Conservation (phyloP, 257 asterid genomes). For the Rubia yunnanensis region DNA sequence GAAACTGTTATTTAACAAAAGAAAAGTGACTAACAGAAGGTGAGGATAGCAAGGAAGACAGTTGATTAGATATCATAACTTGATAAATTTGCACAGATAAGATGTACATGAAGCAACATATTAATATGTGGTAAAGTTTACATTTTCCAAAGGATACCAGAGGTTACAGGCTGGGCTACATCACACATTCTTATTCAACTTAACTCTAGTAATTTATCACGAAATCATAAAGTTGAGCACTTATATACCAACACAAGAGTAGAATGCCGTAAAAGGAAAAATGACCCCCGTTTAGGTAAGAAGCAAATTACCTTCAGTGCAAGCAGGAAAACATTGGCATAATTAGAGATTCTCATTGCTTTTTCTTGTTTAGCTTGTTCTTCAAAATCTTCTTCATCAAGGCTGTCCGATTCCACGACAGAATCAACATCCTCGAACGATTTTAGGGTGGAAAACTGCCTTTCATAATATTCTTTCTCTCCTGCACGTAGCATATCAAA, state of each 20-base stretch:
- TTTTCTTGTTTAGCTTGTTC: slow-evolving; percentile 65
- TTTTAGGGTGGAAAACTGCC: slow-evolving; percentile 61
- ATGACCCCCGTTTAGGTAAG: background rate
- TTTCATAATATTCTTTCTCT: slow-evolving; percentile 70
- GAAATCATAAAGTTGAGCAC: slow-evolving; percentile 1
- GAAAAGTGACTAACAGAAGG: background rate
- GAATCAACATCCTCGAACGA: slow-evolving; percentile 74
- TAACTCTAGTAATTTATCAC: background rate
- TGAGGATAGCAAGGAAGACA: background rate
- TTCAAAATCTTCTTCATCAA: slow-evolving; percentile 50
- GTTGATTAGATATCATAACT: background rate
- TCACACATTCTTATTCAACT: background rate
- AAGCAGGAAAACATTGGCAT: slow-evolving; percentile 60
- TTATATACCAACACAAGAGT: background rate
- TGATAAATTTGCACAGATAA: background rate
- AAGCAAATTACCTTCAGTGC: slow-evolving; percentile 55
- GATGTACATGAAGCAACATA: background rate
- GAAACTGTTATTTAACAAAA: background rate
- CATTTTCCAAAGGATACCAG: background rate
- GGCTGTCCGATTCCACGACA: slow-evolving; percentile 30
- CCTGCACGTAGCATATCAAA: slow-evolving; percentile 29
- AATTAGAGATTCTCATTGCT: slow-evolving; percentile 87
- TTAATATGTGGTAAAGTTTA: background rate
- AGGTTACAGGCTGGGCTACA: background rate
- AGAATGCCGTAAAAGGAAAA: background rate